Base-by-base conservation (phyloP, 805 yeast species). In the Spathaspora hagerdaliae region DNA sequence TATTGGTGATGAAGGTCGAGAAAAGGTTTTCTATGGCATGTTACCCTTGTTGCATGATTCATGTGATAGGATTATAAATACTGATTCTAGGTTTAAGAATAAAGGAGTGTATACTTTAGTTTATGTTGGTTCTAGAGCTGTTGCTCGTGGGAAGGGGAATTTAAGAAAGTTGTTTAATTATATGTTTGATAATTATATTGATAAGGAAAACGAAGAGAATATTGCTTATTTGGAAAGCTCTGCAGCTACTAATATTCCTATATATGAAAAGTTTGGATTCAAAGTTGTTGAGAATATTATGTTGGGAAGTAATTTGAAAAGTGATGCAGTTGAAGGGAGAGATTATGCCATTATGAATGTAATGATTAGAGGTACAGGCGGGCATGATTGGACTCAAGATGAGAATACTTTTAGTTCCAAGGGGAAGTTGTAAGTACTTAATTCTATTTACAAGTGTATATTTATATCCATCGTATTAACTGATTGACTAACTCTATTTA, bases 101-200 rank as follows among this genome's bases (percentile, higher is more conserved):
- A 68, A 66, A 44, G 60, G 61, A 19, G 56, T 63, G 12, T 74
- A 57, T 53, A 72, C 76, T n/a, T 63, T 74, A 51, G 76, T 74
- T 31, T 74, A 74, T 53, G 59, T 74, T 45, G 79, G 78, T 6
- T 68, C 76, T 6, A 63, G 68, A 6, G 60, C 39, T 11, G 55
- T 57, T 13, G 79, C 82, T 6, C 66, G 81, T 51, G 83, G 83
- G 32, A 78, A 78, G 54, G 83, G 83, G 14, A 78, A 79, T 53
- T 78, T 69, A 9, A 59, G 82, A 40, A 67, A 67, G 26, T 62
- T 77, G 56, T 73, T 79, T 51, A 75, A 78, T 6, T 72, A 65
- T 54, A 71, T 76, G 75, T 76, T 73, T 52, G 55, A 60, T 31
- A 65, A 71, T 43, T 65, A 71, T 56, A 64, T 79, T 43, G 82